Evolutionary conservation across 1,139 yeast genomes (phyloP), one percentile per base, ranked within the genome.

Genomic region (Candida frijolesensis): DNA sequence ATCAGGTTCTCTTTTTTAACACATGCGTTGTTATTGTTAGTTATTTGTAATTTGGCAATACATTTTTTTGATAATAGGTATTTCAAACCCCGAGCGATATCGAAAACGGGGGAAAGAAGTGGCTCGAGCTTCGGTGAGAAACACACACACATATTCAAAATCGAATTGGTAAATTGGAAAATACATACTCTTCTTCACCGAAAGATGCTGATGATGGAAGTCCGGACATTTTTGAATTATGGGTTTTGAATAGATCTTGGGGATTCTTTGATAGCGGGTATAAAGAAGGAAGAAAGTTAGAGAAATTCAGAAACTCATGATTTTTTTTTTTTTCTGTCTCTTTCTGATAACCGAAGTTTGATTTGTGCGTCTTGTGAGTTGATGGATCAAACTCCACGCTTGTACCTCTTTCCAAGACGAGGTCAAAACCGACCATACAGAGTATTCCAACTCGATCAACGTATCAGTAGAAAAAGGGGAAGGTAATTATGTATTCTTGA

Each of bases 1-100:
- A 57, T 70, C 66, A 63, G 67, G 65, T 53, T 69, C 73, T 45
- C 72, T 68, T 44, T n/a, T 68, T 44, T n/a, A 16, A 12, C 22
- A 16, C 19, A 42, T 3, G 4, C 14, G 29, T 16, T 32, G 19
- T 22, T 38, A 4, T 25, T 14, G 37, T 37, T 25, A 34, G 48
- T 45, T 30, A 42, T 15, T 42, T 32, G 37, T 19, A 22, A 22
- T 22, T 22, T 22, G 7, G 25, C 4, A 4, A 22, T 22, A 22
- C 7, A 22, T 22, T 22, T 22, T 22, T 22, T 25, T 25, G 29
- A 25, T 25, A 25, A 6, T 25, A 25, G 10, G 10, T 25, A 25
- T 25, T 46, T 32, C 51, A 44, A 47, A 49, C 48, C 51, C 51
- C 51, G 51, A n/a, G 30, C 48, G 51, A 15, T 16, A 29, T 15